A percentile compares a stretch with the other conserved stretches of the same genome.
Conservation (phyloP, 2,329 filamentous ascomycete species). For the Penicillium fuscoglaucum region DNA sequence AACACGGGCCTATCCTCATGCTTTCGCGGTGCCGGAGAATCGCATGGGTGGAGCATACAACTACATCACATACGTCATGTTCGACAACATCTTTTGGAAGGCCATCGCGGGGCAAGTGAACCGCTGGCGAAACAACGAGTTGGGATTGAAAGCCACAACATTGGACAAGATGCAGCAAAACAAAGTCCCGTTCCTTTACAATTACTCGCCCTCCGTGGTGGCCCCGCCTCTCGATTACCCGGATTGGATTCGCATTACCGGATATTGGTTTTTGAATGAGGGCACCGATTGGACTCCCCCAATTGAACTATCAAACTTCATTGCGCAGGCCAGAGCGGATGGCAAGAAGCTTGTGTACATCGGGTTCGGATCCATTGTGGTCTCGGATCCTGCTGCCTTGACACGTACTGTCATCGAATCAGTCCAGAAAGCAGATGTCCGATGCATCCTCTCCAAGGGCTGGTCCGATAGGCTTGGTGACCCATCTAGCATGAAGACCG, state of each 20-base stretch:
- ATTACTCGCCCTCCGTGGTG: slow-evolving; percentile 94
- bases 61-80: slow-evolving; percentile 91
- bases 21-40: slow-evolving; percentile 87
- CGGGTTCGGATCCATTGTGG: slow-evolving; percentile 94
- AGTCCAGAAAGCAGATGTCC: slow-evolving; percentile 84
- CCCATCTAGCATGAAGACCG: slow-evolving; percentile 58
- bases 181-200: slow-evolving; percentile 97
- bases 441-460: slow-evolving; percentile 92
- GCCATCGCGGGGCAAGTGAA: slow-evolving; percentile 90
- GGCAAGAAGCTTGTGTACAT: slow-evolving; percentile 93
- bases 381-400: slow-evolving; percentile 82
- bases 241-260: slow-evolving; percentile 95
- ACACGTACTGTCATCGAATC: slow-evolving; percentile 92
- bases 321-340: slow-evolving; percentile 75
- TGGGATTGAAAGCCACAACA: slow-evolving; percentile 76
- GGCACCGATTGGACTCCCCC: slow-evolving; percentile 69
- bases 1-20: slow-evolving; percentile 92
- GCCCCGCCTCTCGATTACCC: slow-evolving; percentile 90
- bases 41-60: slow-evolving; percentile 97
- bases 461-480: slow-evolving; percentile 84
- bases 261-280: slow-evolving; percentile 97
- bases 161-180: slow-evolving; percentile 92
- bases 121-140: slow-evolving; percentile 78
- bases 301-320: slow-evolving; percentile 74
- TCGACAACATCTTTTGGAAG: slow-evolving; percentile 96